Percentiles rank a stretch among this genome's conserved stretches.
These are phyloP conservation scores for Solanum rostratum DNA, from an alignment of 257 asterid genomes.

Conservation along the genomic window DNA sequence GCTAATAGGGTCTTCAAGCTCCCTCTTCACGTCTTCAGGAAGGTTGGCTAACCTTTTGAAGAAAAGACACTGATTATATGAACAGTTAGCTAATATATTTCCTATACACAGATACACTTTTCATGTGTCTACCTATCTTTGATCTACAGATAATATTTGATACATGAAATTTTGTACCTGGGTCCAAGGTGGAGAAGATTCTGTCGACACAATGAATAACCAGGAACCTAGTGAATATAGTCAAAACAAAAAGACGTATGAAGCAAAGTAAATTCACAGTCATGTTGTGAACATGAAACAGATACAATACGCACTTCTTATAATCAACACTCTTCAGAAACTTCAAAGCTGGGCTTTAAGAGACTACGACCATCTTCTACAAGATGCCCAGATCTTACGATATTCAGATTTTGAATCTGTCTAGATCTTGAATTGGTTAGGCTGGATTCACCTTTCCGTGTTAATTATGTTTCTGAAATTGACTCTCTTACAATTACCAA, in stretches of 20 bases:
- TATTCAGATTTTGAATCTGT: not conserved
- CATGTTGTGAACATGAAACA: not conserved
- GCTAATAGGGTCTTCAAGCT: constrained; percentile 68
- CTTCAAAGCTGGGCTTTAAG: not conserved
- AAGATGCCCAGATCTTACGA: not conserved
- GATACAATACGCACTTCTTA: not conserved
- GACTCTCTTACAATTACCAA: not conserved
- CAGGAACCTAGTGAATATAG: constrained; percentile 56
- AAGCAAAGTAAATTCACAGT: not conserved
- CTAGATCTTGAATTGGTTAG: not conserved
- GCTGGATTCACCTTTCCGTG: not conserved
- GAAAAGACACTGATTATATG: not conserved
- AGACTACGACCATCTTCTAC: not conserved
- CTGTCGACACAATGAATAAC: constrained; percentile 55
- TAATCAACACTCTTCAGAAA: not conserved
- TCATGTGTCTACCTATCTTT: not conserved
- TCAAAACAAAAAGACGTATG: not conserved
- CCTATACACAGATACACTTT: not conserved
- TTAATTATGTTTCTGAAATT: not conserved
- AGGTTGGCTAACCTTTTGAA: constrained; percentile 65
- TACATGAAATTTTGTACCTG: constrained; percentile 26
- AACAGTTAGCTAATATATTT: not conserved
- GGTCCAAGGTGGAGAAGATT: constrained; percentile 75
- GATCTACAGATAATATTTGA: not conserved
- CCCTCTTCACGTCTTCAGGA: constrained; percentile 51